Base-by-base conservation (phyloP, 2,329 filamentous ascomycete species). In the Davidsoniella neocaledoniae region DNA sequence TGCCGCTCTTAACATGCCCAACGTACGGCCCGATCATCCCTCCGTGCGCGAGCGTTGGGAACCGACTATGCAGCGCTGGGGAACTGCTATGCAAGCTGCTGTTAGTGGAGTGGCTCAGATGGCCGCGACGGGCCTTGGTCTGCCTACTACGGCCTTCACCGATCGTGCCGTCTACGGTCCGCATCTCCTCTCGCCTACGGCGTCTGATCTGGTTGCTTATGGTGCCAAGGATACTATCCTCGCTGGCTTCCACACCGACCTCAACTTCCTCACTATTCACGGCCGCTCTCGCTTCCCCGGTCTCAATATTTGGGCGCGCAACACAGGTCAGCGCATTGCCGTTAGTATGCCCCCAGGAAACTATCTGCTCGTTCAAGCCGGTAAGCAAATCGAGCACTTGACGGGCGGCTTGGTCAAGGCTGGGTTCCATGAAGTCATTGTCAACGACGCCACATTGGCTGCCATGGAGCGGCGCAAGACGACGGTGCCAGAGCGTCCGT, bases 251-350 rank as follows among this genome's bases (percentile, higher is more conserved):
- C 75, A 79, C 61, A 78, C 75, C 1, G 75, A 79, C 57, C 72
- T 79, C 52, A 79, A 79, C 67, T 79, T 78, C 60, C 67, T 79
- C 48, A 79, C 75, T 55, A 79, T 79, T 62, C 75, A 79, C 64
- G 75, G 75, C 51, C 75, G 75, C 55, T 76, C 72, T 26, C 72
- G 75, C 53, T 79, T 76, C 56, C 75, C 75, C 0, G 75, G 75
- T 2, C 67, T 79, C 56, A 70, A 79, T 64, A 72, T 79, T 57
- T 79, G 75, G 75, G 75, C 74, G 19, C 73, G 75, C 56, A 79
- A 79, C 67, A 78, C 74, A 1, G 75, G 75, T 42, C 67, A 65
- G 54, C 69, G 70, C 55, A 76, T 79, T 55, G 61, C 74, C 42
- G 75, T 79, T 54, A 68, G 69, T 62, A 78, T 79, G 55, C 75